A percentile compares a stretch with the other conserved stretches of the same genome.
Evolutionary conservation across 495 filamentous ascomycete species (phyloP).

Genomic region (Baudoinia panamericana): DNA sequence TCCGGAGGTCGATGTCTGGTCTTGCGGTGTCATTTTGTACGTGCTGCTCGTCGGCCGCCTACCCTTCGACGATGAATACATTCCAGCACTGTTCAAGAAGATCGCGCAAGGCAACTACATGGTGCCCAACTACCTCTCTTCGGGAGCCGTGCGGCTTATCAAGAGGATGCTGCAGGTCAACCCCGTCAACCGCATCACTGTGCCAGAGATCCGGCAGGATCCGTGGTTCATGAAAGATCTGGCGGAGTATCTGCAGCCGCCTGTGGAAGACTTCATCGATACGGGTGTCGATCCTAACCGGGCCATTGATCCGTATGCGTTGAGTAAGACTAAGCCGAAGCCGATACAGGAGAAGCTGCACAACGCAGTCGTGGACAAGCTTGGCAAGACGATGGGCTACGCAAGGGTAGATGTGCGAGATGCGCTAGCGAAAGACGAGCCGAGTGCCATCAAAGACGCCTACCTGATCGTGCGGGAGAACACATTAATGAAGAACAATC

Average conservation of each 20-base stretch:
- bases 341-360: slow-evolving; percentile 80
- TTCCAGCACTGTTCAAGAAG: slow-evolving; percentile 74
- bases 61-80: slow-evolving; percentile 96
- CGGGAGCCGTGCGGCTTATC: slow-evolving; percentile 74
- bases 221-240: slow-evolving; percentile 87
- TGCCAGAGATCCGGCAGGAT: slow-evolving; percentile 85
- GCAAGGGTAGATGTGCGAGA: slow-evolving; percentile 89
- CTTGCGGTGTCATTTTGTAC: slow-evolving; percentile 95
- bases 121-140: slow-evolving; percentile 74
- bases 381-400: slow-evolving; percentile 96
- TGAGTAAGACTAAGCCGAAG: slow-evolving; percentile 62
- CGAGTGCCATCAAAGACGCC: slow-evolving; percentile 95
- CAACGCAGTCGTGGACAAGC: slow-evolving; percentile 79
- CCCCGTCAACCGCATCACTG: slow-evolving; percentile 81
- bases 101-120: slow-evolving; percentile 82
- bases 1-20: slow-evolving; percentile 98
- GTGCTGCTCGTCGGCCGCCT: slow-evolving; percentile 82
- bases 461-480: slow-evolving; percentile 97
- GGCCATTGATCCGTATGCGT: slow-evolving; percentile 65
- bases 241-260: slow-evolving; percentile 70
- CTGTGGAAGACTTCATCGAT: slow-evolving; percentile 85
- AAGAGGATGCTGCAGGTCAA: slow-evolving; percentile 90
- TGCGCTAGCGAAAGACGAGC: slow-evolving; percentile 77
- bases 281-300: slow-evolving; percentile 86
- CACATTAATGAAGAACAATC: slow-evolving; percentile 89